phyloP scores from a whole-genome alignment of 2,329 filamentous ascomycete genomes.

The Escovopsis sp. region DNA sequence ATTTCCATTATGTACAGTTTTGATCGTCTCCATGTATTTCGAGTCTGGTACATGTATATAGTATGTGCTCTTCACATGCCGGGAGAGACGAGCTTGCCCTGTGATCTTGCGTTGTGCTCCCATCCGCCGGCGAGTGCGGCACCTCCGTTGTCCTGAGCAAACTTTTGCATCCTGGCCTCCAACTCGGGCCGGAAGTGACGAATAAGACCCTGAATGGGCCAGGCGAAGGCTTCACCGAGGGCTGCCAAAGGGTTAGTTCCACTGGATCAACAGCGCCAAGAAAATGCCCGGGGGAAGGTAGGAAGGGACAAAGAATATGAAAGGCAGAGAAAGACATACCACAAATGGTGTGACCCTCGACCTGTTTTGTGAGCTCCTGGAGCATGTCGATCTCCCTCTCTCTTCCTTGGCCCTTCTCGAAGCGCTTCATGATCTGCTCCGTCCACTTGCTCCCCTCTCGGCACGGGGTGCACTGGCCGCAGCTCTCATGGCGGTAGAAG shows the following conservation, averaged over 20 bases:
- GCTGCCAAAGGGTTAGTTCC: constrained; percentile 31
- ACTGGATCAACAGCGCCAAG: not conserved
- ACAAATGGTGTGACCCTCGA: constrained; percentile 97
- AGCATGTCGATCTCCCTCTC: constrained; percentile 97
- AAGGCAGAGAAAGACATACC: constrained; percentile 53
- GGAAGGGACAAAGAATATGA: too few species aligned
- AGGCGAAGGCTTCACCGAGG: constrained; percentile 93
- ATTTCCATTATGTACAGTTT: too few species aligned
- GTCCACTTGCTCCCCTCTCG: constrained; percentile 98
- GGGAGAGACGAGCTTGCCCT: constrained; percentile 75
- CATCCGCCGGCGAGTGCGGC: constrained; percentile 74
- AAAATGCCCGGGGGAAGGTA: too few species aligned
- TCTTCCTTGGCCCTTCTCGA: constrained; percentile 79
- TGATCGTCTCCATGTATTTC: too few species aligned
- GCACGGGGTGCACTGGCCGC: constrained; percentile 98
- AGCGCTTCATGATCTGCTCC: constrained; percentile 94
- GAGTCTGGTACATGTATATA: too few species aligned
- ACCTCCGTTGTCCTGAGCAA: constrained; percentile 57
- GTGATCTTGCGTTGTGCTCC: constrained; percentile 55
- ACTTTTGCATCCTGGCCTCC: constrained; percentile 77
- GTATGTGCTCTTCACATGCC: constrained; percentile 26
- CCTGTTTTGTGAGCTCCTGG: constrained; percentile 97
- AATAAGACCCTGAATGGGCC: constrained; percentile 96
- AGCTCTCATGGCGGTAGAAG: constrained; percentile 98
- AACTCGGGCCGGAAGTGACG: constrained; percentile 95